Percentiles rank a stretch among this genome's conserved stretches.
Conservation (phyloP, 140 eudicot species). For the Senecio squalidus region DNA sequence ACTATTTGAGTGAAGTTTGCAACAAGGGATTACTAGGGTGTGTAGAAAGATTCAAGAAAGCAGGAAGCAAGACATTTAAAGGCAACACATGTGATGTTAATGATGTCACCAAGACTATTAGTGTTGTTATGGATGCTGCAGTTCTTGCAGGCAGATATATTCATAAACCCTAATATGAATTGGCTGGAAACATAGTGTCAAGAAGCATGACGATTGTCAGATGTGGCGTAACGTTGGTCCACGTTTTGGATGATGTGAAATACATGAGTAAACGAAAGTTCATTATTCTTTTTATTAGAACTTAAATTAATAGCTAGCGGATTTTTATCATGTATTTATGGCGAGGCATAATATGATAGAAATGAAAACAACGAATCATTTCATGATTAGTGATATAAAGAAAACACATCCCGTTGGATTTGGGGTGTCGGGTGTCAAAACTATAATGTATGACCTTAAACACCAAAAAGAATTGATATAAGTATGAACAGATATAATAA, state of each 20-base stretch:
- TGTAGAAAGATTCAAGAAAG: conserved; percentile 45
- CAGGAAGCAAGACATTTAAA: conserved; percentile 52
- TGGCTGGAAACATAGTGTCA: not conserved
- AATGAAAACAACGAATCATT: not conserved
- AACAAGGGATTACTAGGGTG: conserved; percentile 53
- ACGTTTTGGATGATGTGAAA: not conserved
- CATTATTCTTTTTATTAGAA: not conserved
- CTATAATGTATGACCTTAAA: too few relatives aligned
- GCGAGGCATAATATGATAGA: not conserved
- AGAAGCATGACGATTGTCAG: not conserved
- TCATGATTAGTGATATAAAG: not conserved
- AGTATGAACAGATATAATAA: too few relatives aligned
- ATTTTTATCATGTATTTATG: not conserved
- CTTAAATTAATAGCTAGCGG: not conserved
- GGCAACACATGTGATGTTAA: conserved; percentile 68
- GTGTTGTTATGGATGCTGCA: conserved; percentile 68
- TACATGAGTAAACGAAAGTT: not conserved
- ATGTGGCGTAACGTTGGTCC: not conserved
- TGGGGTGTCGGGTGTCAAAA: too few relatives aligned
- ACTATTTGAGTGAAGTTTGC: conserved; percentile 66
- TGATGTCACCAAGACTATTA: conserved; percentile 56
- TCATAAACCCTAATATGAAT: conserved; percentile 38
- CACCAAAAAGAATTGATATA: too few relatives aligned
- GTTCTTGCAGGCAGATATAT: conserved; percentile 60
- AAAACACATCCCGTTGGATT: too few relatives aligned